Evolutionary conservation across 169 alveolate genomes (phyloP).

Genomic region (Eimeria falciformis): DNA sequence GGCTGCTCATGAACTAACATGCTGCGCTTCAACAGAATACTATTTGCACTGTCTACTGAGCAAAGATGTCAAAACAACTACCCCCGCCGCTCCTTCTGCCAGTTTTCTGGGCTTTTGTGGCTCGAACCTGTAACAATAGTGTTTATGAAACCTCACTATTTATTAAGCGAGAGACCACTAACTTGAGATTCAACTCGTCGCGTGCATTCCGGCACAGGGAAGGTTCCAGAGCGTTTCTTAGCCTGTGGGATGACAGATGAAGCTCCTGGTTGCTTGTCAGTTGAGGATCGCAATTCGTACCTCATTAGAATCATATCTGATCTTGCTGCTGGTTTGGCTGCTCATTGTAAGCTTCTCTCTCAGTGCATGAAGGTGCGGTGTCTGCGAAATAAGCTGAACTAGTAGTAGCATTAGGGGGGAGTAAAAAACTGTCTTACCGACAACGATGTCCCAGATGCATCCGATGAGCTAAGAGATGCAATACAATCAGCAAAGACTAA

Average conservation of each 20-base stretch:
- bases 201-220: background rate
- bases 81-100: background rate
- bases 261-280: background rate
- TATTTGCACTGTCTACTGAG: background rate
- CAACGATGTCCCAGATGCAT: background rate
- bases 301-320: background rate
- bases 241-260: background rate
- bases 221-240: background rate
- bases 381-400: background rate
- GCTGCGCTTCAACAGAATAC: background rate
- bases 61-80: background rate
- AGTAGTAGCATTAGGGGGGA: too few species aligned
- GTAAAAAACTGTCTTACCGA: background rate
- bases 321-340: conserved; percentile 22
- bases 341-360: background rate
- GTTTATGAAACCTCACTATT: background rate
- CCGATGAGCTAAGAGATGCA: background rate
- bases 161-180: background rate
- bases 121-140: background rate
- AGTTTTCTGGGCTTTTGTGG: background rate
- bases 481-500: too few species aligned
- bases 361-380: conserved; percentile 11
- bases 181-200: background rate
- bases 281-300: background rate
- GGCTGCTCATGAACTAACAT: background rate